Conservation (phyloP, 1,139 yeast species). For the Ogataea hybrid region DNA sequence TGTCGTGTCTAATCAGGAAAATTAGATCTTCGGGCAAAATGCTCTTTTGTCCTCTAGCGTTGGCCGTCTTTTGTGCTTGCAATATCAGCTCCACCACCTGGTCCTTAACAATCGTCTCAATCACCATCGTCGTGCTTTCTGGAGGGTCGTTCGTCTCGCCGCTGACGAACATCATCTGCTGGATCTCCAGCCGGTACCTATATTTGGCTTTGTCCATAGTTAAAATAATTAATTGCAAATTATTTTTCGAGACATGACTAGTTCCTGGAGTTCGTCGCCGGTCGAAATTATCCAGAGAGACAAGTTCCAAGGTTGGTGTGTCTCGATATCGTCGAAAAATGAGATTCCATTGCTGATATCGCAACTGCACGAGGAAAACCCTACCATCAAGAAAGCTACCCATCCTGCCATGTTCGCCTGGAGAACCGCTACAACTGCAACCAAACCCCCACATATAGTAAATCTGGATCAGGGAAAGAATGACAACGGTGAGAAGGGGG, state of each 20-base stretch:
- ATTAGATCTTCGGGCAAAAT: constrained; percentile 93
- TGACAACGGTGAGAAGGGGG: constrained; percentile 68
- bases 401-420: constrained; percentile 73
- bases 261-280: constrained; percentile 37
- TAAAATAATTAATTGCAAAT: not conserved
- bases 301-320: constrained; percentile 59
- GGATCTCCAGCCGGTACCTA: constrained; percentile 81
- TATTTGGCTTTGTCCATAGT: constrained; percentile 45
- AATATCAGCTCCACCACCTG: constrained; percentile 86
- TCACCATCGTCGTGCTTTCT: constrained; percentile 80
- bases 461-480: constrained; percentile 50
- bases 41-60: constrained; percentile 76
- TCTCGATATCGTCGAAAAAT: constrained; percentile 34
- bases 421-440: constrained; percentile 42
- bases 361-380: constrained; percentile 40
- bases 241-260: constrained; percentile 4
- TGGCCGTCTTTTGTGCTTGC: constrained; percentile 79
- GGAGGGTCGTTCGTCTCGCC: constrained; percentile 97
- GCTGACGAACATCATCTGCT: constrained; percentile 98
- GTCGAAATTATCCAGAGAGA: constrained; percentile 49
- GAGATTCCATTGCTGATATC: constrained; percentile 42
- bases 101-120: constrained; percentile 92
- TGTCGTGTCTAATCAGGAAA: constrained; percentile 87
- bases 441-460: constrained; percentile 11
- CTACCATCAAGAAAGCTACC: constrained; percentile 47